Conservation (phyloP, 805 yeast species). For the Barnettozyma salicaria region DNA sequence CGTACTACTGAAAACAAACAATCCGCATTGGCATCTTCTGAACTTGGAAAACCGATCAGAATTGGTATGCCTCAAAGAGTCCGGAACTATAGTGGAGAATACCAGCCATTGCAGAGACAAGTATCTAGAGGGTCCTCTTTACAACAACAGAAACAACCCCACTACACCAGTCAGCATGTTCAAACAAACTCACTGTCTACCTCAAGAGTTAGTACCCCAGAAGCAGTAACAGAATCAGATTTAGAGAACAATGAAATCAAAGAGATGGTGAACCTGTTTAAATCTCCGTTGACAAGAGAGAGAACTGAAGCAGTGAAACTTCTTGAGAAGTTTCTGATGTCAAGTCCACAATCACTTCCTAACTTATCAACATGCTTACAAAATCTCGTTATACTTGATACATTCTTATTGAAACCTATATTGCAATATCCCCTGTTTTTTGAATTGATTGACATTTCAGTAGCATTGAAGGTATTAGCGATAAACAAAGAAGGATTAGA, state of each 20-base stretch:
- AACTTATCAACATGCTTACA: conserved; percentile 19
- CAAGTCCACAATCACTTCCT: not conserved
- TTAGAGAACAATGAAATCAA: conserved; percentile 4
- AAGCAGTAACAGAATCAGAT: not conserved
- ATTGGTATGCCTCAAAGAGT: conserved; percentile 23
- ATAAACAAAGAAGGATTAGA: conserved; percentile 24
- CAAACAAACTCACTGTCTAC: not conserved
- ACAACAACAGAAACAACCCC: not conserved
- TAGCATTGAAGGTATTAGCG: conserved; percentile 29
- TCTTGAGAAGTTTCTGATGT: conserved; percentile 9
- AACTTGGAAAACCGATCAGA: conserved; percentile 21
- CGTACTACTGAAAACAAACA: conserved; percentile 4
- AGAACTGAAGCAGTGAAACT: conserved; percentile 20
- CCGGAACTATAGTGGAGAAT: conserved; percentile 17
- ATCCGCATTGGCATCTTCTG: conserved; percentile 6
- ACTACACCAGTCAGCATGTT: not conserved
- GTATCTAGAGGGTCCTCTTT: conserved; percentile 15
- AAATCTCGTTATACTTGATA: conserved; percentile 23
- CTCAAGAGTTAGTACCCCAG: conserved; percentile 1
- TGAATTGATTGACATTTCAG: conserved; percentile 23
- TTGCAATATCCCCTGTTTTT: conserved; percentile 25
- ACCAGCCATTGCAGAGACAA: conserved; percentile 15
- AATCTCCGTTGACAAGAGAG: conserved; percentile 24
- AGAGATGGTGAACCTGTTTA: conserved; percentile 11
- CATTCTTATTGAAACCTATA: conserved; percentile 28